Evolutionary conservation across 192 early-diverging fungal species (phyloP).

Genomic region (Neocallimastix lanati): DNA sequence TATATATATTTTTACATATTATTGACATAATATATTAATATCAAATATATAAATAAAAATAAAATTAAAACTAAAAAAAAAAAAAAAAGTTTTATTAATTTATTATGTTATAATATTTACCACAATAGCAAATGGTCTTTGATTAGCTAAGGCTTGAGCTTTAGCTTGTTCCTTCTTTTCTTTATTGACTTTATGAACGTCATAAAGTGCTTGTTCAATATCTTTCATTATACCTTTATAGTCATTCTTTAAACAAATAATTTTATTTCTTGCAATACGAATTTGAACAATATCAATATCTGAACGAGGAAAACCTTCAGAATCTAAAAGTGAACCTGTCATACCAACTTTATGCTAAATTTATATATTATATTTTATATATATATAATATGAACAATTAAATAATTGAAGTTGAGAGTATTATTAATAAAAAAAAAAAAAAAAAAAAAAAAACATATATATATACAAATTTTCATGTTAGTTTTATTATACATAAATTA

Average conservation of each 20-base stretch:
- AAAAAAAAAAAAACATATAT: too few species aligned
- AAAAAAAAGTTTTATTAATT: too few species aligned
- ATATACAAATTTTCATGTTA: too few species aligned
- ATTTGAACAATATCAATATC: slow-evolving; percentile 48
- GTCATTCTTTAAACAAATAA: slow-evolving; percentile 36
- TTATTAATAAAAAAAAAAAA: too few species aligned
- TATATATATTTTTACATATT: too few species aligned
- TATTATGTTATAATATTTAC: not conserved
- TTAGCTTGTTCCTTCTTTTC: not conserved
- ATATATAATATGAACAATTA: too few species aligned
- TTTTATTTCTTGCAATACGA: slow-evolving; percentile 21
- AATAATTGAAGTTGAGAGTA: too few species aligned
- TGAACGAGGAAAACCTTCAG: slow-evolving; percentile 41
- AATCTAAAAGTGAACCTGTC: slow-evolving; percentile 29
- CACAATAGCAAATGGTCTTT: not conserved
- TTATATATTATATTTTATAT: too few species aligned
- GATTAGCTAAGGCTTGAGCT: not conserved
- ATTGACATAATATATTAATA: too few species aligned
- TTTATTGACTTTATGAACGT: slow-evolving; percentile 11
- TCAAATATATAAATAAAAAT: too few species aligned
- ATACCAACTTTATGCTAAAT: slow-evolving; percentile 20
- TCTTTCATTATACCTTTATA: slow-evolving; percentile 26
- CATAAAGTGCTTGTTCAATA: slow-evolving; percentile 26
- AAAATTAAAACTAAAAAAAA: too few species aligned
- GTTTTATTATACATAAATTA: too few species aligned